Evolutionary conservation across 2,329 filamentous ascomycete species (phyloP).

Genomic region (Grosmannia clavigera): DNA sequence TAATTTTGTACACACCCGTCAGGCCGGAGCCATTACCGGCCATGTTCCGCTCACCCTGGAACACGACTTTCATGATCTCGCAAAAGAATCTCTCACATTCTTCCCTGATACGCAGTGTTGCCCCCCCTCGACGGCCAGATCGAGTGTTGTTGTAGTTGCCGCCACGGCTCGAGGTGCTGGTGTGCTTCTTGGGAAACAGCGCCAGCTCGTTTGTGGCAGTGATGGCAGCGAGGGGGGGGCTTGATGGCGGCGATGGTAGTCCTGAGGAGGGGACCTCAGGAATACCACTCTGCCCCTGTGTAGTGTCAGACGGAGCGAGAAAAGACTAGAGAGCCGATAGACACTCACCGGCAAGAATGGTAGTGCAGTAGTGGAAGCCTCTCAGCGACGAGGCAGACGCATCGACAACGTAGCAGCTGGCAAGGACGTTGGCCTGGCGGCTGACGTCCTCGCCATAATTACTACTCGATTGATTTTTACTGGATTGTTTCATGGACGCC

Average conservation of each 20-base stretch:
- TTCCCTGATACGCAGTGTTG: constrained; percentile 92
- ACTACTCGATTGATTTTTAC: constrained; percentile 62
- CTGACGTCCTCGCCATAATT: constrained; percentile 58
- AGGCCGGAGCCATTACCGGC: constrained; percentile 70
- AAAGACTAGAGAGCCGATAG: neutral
- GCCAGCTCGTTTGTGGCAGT: constrained; percentile 56
- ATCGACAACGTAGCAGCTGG: constrained; percentile 83
- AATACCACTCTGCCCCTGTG: constrained; percentile 78
- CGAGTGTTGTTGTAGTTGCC: constrained; percentile 21
- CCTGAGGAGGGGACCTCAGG: constrained; percentile 83
- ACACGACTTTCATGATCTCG: constrained; percentile 84
- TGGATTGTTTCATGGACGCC: constrained; percentile 60
- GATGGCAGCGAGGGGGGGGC: constrained; percentile 74
- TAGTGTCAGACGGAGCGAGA: neutral
- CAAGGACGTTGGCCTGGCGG: constrained; percentile 64
- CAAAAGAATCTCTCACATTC: constrained; percentile 99
- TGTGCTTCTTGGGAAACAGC: constrained; percentile 41
- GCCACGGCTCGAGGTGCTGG: constrained; percentile 12
- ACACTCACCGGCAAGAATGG: constrained; percentile 61
- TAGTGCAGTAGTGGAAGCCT: constrained; percentile 93
- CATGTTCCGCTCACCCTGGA: constrained; percentile 88
- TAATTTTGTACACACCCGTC: constrained; percentile 52
- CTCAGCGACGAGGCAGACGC: constrained; percentile 52
- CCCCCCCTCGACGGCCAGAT: constrained; percentile 63
- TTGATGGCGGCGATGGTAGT: constrained; percentile 73